Evolutionary conservation across 2,329 filamentous ascomycete species (phyloP).

Genomic region (Leptosphaerulina australis): DNA sequence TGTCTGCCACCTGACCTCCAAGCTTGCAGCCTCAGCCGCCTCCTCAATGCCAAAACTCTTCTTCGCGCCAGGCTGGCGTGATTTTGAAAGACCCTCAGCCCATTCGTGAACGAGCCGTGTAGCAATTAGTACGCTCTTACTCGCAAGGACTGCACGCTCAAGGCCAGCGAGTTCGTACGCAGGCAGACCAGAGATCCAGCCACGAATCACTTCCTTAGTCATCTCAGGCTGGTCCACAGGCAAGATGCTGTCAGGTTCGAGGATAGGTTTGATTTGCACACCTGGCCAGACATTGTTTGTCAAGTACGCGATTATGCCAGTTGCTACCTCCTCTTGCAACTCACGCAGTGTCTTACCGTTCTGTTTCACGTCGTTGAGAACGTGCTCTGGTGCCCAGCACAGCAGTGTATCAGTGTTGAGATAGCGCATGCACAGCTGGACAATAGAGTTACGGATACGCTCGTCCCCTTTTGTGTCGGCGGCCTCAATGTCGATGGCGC

Average conservation of each 20-base stretch:
- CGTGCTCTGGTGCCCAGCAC: constrained; percentile 77
- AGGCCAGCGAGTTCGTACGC: constrained; percentile 85
- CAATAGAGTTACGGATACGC: constrained; percentile 67
- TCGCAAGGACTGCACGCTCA: constrained; percentile 81
- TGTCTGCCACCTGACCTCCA: constrained; percentile 92
- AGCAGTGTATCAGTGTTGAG: constrained; percentile 90
- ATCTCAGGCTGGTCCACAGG: constrained; percentile 74
- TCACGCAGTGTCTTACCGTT: constrained; percentile 67
- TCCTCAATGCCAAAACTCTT: constrained; percentile 77
- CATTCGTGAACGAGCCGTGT: constrained; percentile 82
- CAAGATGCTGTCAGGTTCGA: constrained; percentile 78
- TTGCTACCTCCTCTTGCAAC: constrained; percentile 71
- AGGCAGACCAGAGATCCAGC: constrained; percentile 75
- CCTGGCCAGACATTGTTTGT: constrained; percentile 81
- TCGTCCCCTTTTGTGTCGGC: constrained; percentile 64
- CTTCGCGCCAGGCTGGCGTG: constrained; percentile 50
- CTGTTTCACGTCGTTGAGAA: constrained; percentile 53
- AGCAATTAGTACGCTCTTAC: constrained; percentile 83
- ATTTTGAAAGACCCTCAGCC: constrained; percentile 72
- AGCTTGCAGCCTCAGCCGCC: constrained; percentile 74
- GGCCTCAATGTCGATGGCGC: constrained; percentile 78
- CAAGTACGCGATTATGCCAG: constrained; percentile 74
- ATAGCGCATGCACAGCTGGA: constrained; percentile 77
- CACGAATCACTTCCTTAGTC: constrained; percentile 76
- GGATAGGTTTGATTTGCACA: constrained; percentile 76